Evolutionary conservation across 345 rosid species (phyloP), one percentile per base, ranked within the genome.

Genomic region (Gossypium australe): DNA sequence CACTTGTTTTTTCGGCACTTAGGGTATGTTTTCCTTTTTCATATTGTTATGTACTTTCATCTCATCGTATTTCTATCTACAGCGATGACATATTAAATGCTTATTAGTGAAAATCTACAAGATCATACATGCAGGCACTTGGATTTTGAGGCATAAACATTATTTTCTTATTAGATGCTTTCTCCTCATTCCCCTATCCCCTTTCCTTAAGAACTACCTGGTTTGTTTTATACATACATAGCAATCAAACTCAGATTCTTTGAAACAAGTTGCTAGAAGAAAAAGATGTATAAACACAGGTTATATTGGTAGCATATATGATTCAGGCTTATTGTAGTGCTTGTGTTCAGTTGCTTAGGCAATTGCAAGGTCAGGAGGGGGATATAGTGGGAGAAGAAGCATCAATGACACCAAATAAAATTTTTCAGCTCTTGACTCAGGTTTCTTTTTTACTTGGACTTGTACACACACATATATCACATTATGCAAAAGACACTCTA

Each of bases 361-460:
- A 49, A 77, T 76, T 92, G 80, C 93, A 86, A 71, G 80, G 84
- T 75, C 92, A 80, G 76, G 90, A 83, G 70, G 96, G 90, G 80
- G 87, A 87, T 76, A 76, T 85, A 81, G 85, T 85, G 44, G 94
- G 89, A 57, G 89, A 88, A 79, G 95, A 89, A 49, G 78, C 75
- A 51, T 85, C 83, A 49, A 86, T 89, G 18, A 86, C 90, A 66
- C 93, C 92, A 5, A 89, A 82, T 83, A 85, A 84, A 78, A 83
- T 87, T 67, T 92, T 89, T 80, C 97, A 85, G 87, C 84, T 90
- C 78, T 85, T 94, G 77, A 89, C 80, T 77, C 90, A 94, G 97
- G 98, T 92, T 76, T 25, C 60, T 51, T 6, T 25, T 7, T 55
- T 69, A 14, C 41, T 22, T 66, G 34, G 47, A 69, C 55, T 74